phyloP scores from a whole-genome alignment of 345 rosid genomes.

The Syzygium grande region DNA sequence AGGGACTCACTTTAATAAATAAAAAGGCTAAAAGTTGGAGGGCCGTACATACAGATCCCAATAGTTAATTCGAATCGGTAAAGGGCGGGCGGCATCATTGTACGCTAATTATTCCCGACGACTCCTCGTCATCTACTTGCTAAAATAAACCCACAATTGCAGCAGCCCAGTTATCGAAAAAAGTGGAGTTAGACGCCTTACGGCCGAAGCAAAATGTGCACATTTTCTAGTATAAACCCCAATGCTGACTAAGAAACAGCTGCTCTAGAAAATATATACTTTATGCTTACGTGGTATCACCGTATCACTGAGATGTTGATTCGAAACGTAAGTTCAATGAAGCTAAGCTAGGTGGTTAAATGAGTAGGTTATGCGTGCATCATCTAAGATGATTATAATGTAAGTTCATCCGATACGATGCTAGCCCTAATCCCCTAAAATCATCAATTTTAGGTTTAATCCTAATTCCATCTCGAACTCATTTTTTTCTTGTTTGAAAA shows the following conservation, averaged over 20 bases:
- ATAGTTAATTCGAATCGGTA: not conserved
- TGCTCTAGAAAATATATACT: not conserved
- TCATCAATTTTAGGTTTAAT: not conserved
- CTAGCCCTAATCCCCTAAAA: not conserved
- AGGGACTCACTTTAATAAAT: not conserved
- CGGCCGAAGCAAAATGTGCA: not conserved
- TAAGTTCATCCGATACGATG: not conserved
- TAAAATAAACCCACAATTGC: not conserved
- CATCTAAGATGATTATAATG: accelerated
- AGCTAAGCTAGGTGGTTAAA: accelerated
- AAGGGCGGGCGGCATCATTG: too few relatives aligned
- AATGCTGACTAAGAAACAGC: not conserved
- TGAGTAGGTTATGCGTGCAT: not conserved
- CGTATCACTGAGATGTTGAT: not conserved
- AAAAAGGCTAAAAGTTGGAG: not conserved
- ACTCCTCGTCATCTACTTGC: not conserved
- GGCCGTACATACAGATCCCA: not conserved
- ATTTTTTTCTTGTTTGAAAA: too few relatives aligned
- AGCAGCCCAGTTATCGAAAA: not conserved
- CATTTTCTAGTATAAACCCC: not conserved
- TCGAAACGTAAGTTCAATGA: not conserved
- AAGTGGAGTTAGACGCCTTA: not conserved
- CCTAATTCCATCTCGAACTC: not conserved
- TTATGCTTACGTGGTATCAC: not conserved
- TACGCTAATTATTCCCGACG: not conserved